These are phyloP conservation scores for Tubosaeta sp. DNA, from an alignment of 768 basidiomycete species.

Conservation along the genomic window DNA sequence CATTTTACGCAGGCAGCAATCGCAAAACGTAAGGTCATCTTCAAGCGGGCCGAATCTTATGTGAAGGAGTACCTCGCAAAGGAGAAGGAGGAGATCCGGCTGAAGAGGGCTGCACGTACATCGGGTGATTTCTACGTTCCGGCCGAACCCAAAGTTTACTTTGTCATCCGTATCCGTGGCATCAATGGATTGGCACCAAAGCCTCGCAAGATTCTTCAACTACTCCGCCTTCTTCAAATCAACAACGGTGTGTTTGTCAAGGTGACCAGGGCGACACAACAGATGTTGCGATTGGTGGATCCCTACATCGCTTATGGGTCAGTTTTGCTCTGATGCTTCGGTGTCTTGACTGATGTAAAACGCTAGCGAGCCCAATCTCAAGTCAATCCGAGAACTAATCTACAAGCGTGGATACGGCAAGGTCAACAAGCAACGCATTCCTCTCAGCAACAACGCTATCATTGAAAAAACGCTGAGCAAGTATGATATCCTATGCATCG, in stretches of 20 bases:
- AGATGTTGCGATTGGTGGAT: slow-evolving; percentile 97
- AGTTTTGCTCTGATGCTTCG: slow-evolving; percentile 20
- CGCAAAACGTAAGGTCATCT: slow-evolving; percentile 94
- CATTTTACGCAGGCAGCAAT: slow-evolving; percentile 61
- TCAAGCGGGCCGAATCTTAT: slow-evolving; percentile 98
- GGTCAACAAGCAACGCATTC: slow-evolving; percentile 95
- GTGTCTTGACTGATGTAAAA: slow-evolving; percentile 4
- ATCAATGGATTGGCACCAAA: slow-evolving; percentile 99
- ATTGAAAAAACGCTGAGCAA: slow-evolving; percentile 90
- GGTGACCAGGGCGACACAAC: slow-evolving; percentile 91
- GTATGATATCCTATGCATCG: slow-evolving; percentile 93
- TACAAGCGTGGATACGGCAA: slow-evolving; percentile 99
- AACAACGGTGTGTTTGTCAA: slow-evolving; percentile 99
- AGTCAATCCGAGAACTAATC: slow-evolving; percentile 93
- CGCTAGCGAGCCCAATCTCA: slow-evolving; percentile 87
- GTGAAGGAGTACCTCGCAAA: slow-evolving; percentile 92
- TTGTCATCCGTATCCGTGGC: slow-evolving; percentile 97
- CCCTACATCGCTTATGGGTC: slow-evolving; percentile 98
- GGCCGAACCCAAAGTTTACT: slow-evolving; percentile 95
- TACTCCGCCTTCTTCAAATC: slow-evolving; percentile 98
- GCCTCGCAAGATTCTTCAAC: slow-evolving; percentile 97
- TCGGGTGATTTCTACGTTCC: slow-evolving; percentile 97
- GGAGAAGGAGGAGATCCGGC: slow-evolving; percentile 94
- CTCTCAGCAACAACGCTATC: slow-evolving; percentile 88
- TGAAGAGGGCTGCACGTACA: slow-evolving; percentile 88